Percentiles rank a stretch among this genome's conserved stretches.
These are phyloP conservation scores for Chrysoporthe austroafricana DNA, from an alignment of 2,329 filamentous ascomycete species.

Conservation along the genomic window DNA sequence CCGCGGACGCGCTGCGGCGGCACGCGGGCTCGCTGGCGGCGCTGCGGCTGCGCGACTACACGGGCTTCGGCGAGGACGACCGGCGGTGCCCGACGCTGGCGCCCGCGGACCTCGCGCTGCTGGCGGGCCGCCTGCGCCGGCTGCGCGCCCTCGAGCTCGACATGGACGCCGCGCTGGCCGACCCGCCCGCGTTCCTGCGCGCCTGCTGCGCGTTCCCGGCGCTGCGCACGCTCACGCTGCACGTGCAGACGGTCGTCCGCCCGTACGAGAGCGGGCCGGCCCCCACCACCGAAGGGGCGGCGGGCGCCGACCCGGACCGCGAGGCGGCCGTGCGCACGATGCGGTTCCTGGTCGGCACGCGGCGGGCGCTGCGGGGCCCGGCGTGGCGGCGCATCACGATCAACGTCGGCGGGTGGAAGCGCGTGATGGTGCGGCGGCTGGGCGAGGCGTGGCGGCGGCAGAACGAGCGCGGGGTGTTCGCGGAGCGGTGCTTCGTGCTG, in stretches of 20 bases:
- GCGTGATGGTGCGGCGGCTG: conserved; percentile 48
- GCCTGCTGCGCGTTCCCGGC: conserved; percentile 44
- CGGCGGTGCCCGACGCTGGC: conserved; percentile 47
- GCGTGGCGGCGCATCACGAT: conserved; percentile 48
- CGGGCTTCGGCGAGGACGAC: conserved; percentile 49
- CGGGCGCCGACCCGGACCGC: conserved; percentile 42
- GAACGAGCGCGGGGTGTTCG: conserved; percentile 48
- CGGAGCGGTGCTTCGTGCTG: conserved; percentile 52
- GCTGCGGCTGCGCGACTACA: conserved; percentile 50
- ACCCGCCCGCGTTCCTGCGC: conserved; percentile 43
- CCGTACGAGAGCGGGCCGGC: conserved; percentile 34
- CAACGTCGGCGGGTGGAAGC: conserved; percentile 53
- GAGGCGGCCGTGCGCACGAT: conserved; percentile 42
- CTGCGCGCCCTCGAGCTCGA: conserved; percentile 52
- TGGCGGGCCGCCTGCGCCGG: conserved; percentile 39
- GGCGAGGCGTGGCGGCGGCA: conserved; percentile 45
- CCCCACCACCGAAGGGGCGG: too few relatives aligned
- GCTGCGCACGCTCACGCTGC: conserved; percentile 47
- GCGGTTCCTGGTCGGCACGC: conserved; percentile 39
- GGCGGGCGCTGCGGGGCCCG: conserved; percentile 8
- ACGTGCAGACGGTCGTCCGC: conserved; percentile 49
- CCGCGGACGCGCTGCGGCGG: conserved; percentile 44
- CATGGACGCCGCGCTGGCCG: conserved; percentile 45
- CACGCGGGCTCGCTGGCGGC: conserved; percentile 44
- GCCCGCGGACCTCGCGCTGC: conserved; percentile 37